Conservation (phyloP, 2,329 filamentous ascomycete genomes). For the Ceratocystis cacaofunesta region DNA sequence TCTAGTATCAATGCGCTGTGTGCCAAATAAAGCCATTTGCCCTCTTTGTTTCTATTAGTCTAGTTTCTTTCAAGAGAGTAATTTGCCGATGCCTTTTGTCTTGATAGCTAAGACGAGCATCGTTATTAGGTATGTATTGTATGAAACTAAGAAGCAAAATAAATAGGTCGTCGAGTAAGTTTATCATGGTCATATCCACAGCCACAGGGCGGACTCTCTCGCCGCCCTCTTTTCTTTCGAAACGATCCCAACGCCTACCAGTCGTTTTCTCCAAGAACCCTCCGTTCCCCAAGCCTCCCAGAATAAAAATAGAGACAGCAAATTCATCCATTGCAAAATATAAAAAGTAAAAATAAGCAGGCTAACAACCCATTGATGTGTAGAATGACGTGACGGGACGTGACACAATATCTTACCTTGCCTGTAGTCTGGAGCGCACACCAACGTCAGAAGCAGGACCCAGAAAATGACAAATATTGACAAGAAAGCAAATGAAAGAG, state of each 20-base stretch:
- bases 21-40: neutral
- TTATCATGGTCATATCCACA: neutral
- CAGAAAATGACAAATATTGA: neutral
- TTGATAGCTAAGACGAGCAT: neutral
- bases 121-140: slow-evolving; percentile 1
- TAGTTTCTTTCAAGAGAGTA: neutral
- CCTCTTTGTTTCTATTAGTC: neutral
- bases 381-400: neutral
- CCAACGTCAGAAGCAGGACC: neutral
- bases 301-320: neutral
- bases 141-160: slow-evolving; percentile 1
- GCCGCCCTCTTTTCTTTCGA: neutral
- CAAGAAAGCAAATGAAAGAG: neutral
- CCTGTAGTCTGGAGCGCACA: neutral
- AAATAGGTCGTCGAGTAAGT: slow-evolving; percentile 1
- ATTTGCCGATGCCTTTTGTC: neutral
- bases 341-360: neutral
- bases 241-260: neutral
- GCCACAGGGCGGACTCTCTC: neutral
- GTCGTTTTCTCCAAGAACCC: neutral
- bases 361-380: neutral
- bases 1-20: neutral
- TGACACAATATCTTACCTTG: neutral
- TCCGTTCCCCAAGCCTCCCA: neutral
- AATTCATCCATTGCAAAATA: neutral